Conservation (phyloP, 306 rosid genomes). For the Sesbania bispinosa region DNA sequence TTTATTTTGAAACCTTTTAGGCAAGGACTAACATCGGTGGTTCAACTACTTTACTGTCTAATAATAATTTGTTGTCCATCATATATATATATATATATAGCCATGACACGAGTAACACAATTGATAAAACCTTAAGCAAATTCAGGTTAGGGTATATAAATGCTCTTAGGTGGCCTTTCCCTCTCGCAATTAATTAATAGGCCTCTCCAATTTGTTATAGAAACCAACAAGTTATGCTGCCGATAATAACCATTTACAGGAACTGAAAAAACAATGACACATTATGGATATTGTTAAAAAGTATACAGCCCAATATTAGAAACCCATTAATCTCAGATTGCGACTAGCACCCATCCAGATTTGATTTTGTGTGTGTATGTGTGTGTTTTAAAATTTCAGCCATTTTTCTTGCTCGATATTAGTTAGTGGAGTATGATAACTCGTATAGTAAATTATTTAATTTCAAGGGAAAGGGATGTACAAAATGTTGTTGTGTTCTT, state of each 20-base stretch:
- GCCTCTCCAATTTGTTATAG: slow-evolving; percentile 19
- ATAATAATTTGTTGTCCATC: slow-evolving; percentile 35
- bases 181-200: slow-evolving; percentile 37
- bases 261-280: neutral
- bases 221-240: slow-evolving; percentile 39
- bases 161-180: slow-evolving; percentile 31
- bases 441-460: slow-evolving; percentile 40
- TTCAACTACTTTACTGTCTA: slow-evolving; percentile 53
- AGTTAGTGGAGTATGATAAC: neutral
- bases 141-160: slow-evolving; percentile 39
- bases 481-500: slow-evolving; percentile 44
- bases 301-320: no score
- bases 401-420: slow-evolving; percentile 10
- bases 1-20: no score
- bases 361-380: slow-evolving; percentile 21
- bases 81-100: slow-evolving; percentile 27
- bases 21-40: slow-evolving; percentile 39
- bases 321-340: slow-evolving; percentile 25
- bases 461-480: slow-evolving; percentile 29
- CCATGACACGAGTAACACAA: slow-evolving; percentile 31
- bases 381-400: neutral
- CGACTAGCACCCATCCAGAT: slow-evolving; percentile 21
- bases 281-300: neutral
- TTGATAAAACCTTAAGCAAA: slow-evolving; percentile 35
- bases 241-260: slow-evolving; percentile 29